Evolutionary conservation across 2,329 filamentous ascomycete genomes (phyloP), one percentile per base, ranked within the genome.

Genomic region (Ceratocystis smalleyi): DNA sequence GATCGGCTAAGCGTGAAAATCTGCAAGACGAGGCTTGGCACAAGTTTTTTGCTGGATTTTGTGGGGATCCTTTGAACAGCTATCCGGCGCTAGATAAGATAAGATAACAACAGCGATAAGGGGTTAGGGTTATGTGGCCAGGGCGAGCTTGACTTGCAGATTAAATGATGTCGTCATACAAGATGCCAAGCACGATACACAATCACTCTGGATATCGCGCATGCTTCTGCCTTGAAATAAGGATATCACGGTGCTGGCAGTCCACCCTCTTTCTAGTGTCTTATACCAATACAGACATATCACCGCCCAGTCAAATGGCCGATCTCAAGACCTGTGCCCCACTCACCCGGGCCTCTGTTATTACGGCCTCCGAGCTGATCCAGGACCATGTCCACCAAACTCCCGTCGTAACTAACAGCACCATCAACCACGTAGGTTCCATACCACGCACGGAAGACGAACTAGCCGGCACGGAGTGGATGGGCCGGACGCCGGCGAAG

Each of bases 361-460:
- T 83, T 62, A 78, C 78, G 27, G 92, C 92, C 3, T 86, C 90
- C 76, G 74, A 78, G 59, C 79, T 89, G 61, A 90, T 97, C 73
- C 79, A 82, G 70, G 79, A 81, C 0, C 83, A 89, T 75, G 82
- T 97, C 72, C 89, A 96, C 77, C 80, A 78, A 70, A 97, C 92
- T 6, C 91, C 91, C 1, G 83, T 95, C 32, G 78, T 92, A 7
- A 95, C 90, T 65, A 91, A 85, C 75, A 79, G 79, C 22, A 91
- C 89, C 0, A 80, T 97, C 66, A 83, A 87, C 69, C 73, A 71
- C 12, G 77, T 96, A 67, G 91, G 91, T 17, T 95, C 88, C 1
- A 85, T 82, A 24, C 83, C 87, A 6, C 85, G 87, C 68, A 73
- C 78, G 0, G 63, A 75, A 1, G 76, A 78, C 3, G 77, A 80